phyloP scores from a whole-genome alignment of 768 basidiomycete genomes.

The Lentinus brumalis region DNA sequence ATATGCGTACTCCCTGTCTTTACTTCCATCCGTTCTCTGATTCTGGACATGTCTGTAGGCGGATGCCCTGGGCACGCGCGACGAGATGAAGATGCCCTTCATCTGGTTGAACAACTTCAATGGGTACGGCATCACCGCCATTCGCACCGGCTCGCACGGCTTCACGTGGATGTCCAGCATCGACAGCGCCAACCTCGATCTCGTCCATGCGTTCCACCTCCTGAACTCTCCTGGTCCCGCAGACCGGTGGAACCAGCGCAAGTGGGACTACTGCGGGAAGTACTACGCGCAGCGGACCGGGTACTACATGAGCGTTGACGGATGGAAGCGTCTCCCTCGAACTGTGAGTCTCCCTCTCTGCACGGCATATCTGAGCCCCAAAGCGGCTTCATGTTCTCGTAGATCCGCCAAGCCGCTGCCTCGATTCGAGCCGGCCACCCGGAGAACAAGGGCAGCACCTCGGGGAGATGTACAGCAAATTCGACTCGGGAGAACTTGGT shows the following conservation, averaged over 20 bases:
- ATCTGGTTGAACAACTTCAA: neutral
- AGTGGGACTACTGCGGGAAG: constrained; percentile 5
- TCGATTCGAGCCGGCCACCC: neutral
- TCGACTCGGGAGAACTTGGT: neutral
- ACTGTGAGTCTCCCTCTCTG: neutral
- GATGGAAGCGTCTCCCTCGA: constrained; percentile 1
- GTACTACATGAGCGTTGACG: neutral
- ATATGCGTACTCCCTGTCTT: neutral
- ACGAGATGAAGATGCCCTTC: neutral
- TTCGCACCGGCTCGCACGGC: neutral
- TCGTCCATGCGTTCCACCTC: constrained; percentile 7
- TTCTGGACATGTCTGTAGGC: neutral
- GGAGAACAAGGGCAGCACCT: neutral
- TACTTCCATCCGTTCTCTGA: neutral
- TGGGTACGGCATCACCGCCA: neutral
- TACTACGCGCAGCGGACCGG: constrained; percentile 8
- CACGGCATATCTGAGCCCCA: too few relatives aligned
- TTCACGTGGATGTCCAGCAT: constrained; percentile 1
- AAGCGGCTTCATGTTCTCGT: neutral
- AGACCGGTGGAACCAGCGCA: neutral
- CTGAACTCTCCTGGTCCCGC: neutral
- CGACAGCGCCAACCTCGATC: neutral
- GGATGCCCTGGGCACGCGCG: neutral
- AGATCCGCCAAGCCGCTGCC: neutral
- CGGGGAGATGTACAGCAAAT: neutral